A percentile compares a stretch with the other conserved stretches of the same genome.
These are phyloP conservation scores for Haematococcus sp. DNA, from an alignment of 139 green algal species.

Conservation along the genomic window DNA sequence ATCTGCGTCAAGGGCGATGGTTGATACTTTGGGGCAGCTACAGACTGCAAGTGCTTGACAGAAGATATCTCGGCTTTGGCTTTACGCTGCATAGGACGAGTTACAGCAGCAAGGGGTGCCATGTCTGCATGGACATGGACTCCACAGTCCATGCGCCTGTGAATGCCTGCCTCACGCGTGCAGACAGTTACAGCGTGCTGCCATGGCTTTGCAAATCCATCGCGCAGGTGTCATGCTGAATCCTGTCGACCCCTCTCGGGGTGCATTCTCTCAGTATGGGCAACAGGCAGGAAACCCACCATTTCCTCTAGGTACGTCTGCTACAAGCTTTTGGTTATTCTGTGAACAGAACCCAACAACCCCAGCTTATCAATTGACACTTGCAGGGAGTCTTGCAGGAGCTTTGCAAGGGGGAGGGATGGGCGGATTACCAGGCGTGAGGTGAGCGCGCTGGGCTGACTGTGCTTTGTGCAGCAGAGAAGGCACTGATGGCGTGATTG, in stretches of 20 bases:
- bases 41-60: too few species aligned
- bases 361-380: neutral
- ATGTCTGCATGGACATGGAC: too few species aligned
- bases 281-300: slow-evolving; percentile 9
- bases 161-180: too few species aligned
- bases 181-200: too few species aligned
- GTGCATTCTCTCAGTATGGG: slow-evolving; percentile 28
- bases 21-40: too few species aligned
- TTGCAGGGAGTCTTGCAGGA: slow-evolving; percentile 12
- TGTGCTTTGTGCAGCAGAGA: neutral
- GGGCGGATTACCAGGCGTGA: slow-evolving; percentile 23
- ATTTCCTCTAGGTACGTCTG: slow-evolving; percentile 24
- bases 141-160: too few species aligned
- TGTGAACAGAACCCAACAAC: neutral
- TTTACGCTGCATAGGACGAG: too few species aligned
- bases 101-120: too few species aligned
- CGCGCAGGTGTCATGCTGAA: slow-evolving; percentile 25
- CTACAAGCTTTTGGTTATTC: neutral
- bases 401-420: slow-evolving; percentile 30
- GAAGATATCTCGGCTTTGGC: too few species aligned
- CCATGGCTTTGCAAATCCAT: too few species aligned
- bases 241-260: slow-evolving; percentile 5
- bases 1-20: too few species aligned
- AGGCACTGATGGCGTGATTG: neutral
- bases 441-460: slow-evolving; percentile 11